A percentile compares a stretch with the other conserved stretches of the same genome.
These are phyloP conservation scores for Takashimella tepidaria DNA, from an alignment of 1,284 basidiomycete species.

Conservation along the genomic window DNA sequence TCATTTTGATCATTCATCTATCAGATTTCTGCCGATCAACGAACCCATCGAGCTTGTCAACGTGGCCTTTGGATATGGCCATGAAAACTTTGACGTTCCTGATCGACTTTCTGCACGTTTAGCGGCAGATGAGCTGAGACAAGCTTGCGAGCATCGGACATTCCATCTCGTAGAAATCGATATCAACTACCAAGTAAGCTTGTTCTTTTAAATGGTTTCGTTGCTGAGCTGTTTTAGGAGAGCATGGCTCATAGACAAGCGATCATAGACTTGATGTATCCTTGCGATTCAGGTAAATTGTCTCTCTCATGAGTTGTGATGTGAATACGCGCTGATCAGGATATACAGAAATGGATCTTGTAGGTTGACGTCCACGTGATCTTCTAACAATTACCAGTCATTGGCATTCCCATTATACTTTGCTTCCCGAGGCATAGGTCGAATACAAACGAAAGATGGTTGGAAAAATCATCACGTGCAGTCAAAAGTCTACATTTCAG, in stretches of 20 bases:
- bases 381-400: slow-evolving; percentile 67
- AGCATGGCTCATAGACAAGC: slow-evolving; percentile 55
- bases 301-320: too few relatives aligned
- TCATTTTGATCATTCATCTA: not conserved
- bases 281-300: slow-evolving; percentile 55
- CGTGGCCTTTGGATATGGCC: slow-evolving; percentile 82
- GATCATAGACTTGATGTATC: slow-evolving; percentile 74
- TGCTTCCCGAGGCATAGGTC: slow-evolving; percentile 72
- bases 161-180: slow-evolving; percentile 94
- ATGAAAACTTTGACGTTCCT: slow-evolving; percentile 59
- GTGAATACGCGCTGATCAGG: slow-evolving; percentile 4
- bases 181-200: slow-evolving; percentile 67
- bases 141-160: slow-evolving; percentile 62
- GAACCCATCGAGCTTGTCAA: slow-evolving; percentile 92
- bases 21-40: slow-evolving; percentile 61
- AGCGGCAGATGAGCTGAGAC: slow-evolving; percentile 68
- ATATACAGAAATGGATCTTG: slow-evolving; percentile 79
- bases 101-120: slow-evolving; percentile 77
- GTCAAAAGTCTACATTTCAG: slow-evolving; percentile 81
- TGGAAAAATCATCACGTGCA: slow-evolving; percentile 50
- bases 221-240: slow-evolving; percentile 53
- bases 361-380: too few relatives aligned
- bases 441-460: slow-evolving; percentile 49
- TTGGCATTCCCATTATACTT: slow-evolving; percentile 89
- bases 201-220: not conserved